These are phyloP conservation scores for Kwoniella bestiolae DNA, from an alignment of 768 basidiomycete species.

Conservation along the genomic window DNA sequence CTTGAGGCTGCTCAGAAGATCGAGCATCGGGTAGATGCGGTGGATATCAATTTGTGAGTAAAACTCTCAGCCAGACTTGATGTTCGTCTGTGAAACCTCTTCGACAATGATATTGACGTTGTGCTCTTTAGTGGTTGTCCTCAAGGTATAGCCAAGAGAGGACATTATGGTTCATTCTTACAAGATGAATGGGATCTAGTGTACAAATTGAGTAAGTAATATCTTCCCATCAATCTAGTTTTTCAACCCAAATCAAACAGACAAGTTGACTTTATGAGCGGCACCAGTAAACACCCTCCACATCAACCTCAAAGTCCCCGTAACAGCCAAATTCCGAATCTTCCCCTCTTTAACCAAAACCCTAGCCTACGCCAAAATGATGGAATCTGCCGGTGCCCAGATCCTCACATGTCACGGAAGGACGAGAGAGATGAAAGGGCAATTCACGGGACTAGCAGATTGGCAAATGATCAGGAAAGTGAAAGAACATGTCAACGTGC, in stretches of 20 bases:
- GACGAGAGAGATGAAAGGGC: conserved; percentile 86
- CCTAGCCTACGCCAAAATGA: conserved; percentile 92
- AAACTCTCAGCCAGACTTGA: no score
- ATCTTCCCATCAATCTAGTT: conserved; percentile 63
- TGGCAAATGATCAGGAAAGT: conserved; percentile 90
- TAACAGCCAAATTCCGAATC: conserved; percentile 94
- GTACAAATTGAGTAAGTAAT: conserved; percentile 73
- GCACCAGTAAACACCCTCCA: conserved; percentile 90
- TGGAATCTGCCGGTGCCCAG: conserved; percentile 92
- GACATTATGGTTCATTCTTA: conserved; percentile 85
- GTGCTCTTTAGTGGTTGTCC: conserved; percentile 64
- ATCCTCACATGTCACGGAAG: conserved; percentile 93
- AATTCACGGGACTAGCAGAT: conserved; percentile 79
- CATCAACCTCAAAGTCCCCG: conserved; percentile 80
- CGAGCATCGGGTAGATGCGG: conserved; percentile 81
- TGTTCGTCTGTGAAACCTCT: no score
- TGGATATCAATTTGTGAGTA: conserved; percentile 84
- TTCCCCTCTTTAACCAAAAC: conserved; percentile 85
- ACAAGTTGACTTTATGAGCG: no score
- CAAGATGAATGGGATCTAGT: conserved; percentile 96
- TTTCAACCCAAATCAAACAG: no score
- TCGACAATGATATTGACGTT: background rate
- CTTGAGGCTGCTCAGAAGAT: conserved; percentile 77
- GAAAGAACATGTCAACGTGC: conserved; percentile 80
- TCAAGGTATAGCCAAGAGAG: conserved; percentile 88